Percentiles rank a stretch among this genome's conserved stretches.
Conservation (phyloP, 345 rosid species). For the Eucalyptus brandiana region DNA sequence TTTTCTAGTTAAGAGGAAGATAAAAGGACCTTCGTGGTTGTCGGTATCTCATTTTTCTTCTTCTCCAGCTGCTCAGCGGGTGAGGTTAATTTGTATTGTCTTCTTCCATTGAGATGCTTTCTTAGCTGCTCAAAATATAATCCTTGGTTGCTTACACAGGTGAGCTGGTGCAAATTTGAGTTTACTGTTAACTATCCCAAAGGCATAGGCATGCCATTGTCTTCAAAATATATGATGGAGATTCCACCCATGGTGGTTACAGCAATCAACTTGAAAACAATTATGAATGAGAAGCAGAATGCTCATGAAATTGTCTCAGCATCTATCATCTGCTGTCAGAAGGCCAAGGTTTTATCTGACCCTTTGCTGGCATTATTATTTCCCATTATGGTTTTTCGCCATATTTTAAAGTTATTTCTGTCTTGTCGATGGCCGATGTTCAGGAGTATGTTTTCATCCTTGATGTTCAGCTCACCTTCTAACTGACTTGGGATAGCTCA, state of each 20-base stretch:
- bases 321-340: constrained; percentile 84
- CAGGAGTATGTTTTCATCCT: neutral
- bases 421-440: neutral
- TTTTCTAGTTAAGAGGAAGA: constrained; percentile 80
- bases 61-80: constrained; percentile 66
- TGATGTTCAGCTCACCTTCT: neutral
- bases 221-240: constrained; percentile 35
- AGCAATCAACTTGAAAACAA: constrained; percentile 85
- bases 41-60: constrained; percentile 63
- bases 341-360: constrained; percentile 69
- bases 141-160: constrained; percentile 29
- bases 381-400: neutral
- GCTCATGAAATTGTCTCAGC: constrained; percentile 84
- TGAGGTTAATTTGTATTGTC: constrained; percentile 19
- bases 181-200: constrained; percentile 58
- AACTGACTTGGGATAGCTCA: neutral
- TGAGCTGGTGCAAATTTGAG: constrained; percentile 99
- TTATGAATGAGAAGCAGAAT: constrained; percentile 73
- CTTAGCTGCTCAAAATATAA: neutral
- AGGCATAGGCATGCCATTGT: constrained; percentile 35
- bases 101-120: neutral
- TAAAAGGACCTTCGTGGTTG: constrained; percentile 93
- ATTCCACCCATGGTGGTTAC: constrained; percentile 84
- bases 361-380: neutral
- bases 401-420: neutral